phyloP scores from a whole-genome alignment of 805 yeast species.

The Candida khao-thaluensis region DNA sequence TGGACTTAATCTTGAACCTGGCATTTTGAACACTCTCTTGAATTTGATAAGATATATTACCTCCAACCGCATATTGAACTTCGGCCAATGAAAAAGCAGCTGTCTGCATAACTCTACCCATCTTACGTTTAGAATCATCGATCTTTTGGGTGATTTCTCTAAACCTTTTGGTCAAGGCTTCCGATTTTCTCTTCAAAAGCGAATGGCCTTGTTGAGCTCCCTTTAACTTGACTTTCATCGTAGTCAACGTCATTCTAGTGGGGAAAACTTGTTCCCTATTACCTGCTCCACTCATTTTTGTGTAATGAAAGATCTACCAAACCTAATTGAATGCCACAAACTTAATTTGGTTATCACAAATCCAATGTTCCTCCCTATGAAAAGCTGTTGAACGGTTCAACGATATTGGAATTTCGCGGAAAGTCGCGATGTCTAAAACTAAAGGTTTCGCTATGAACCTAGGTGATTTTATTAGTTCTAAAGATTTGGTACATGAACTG shows the following conservation, averaged over 20 bases:
- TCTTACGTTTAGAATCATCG: conserved; percentile 92
- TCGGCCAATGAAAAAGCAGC: conserved; percentile 98
- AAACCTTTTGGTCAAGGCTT: conserved; percentile 93
- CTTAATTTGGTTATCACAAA: neutral
- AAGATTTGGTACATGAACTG: conserved; percentile 37
- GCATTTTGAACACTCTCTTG: conserved; percentile 92
- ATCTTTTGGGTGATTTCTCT: conserved; percentile 93
- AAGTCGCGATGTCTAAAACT: neutral
- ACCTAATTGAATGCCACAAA: neutral
- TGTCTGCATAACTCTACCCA: conserved; percentile 98
- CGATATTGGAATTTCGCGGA: conserved; percentile 6
- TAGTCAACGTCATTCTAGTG: conserved; percentile 93
- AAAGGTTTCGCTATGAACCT: conserved; percentile 14
- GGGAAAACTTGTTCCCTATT: conserved; percentile 96
- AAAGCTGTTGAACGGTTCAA: neutral
- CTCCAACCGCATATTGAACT: conserved; percentile 96
- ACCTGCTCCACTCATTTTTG: conserved; percentile 60
- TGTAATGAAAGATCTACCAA: neutral
- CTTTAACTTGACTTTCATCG: conserved; percentile 92
- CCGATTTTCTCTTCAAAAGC: conserved; percentile 89
- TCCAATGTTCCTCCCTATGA: neutral
- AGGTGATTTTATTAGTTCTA: conserved; percentile 17
- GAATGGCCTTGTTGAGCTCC: conserved; percentile 98
- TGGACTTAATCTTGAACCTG: conserved; percentile 84
- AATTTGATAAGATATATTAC: conserved; percentile 91